Evolutionary conservation across 805 yeast species (phyloP).

Genomic region (Tanozyma kutaoensis): DNA sequence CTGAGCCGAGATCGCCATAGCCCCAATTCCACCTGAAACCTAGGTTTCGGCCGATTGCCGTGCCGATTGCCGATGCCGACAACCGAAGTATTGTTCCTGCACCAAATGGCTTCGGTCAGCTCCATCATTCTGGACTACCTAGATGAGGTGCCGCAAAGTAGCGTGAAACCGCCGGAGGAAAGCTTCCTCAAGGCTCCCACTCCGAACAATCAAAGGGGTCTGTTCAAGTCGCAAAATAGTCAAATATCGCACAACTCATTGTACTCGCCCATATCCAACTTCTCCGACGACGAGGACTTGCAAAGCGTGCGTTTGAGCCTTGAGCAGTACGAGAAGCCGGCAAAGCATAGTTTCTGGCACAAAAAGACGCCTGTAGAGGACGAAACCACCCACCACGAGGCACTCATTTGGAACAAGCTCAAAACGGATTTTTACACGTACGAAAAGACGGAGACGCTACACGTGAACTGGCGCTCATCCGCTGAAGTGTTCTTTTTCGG

Average conservation of each 20-base stretch:
- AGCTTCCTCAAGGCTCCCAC: no score
- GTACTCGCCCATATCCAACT: constrained; percentile 2
- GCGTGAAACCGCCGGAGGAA: no score
- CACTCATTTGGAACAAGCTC: constrained; percentile 2
- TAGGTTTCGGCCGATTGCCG: no score
- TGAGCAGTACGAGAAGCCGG: constrained; percentile 1
- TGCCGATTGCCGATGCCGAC: no score
- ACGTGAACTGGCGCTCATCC: constrained; percentile 6
- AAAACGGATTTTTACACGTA: constrained; percentile 1
- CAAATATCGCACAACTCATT: constrained; percentile 2
- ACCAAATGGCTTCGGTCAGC: no score
- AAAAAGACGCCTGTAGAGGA: background rate
- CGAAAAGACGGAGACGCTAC: background rate
- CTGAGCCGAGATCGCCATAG: no score
- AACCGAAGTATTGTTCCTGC: no score
- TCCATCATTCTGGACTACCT: no score
- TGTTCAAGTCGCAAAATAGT: no score
- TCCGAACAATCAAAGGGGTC: no score
- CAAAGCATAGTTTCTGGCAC: constrained; percentile 3
- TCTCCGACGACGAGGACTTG: constrained; percentile 5
- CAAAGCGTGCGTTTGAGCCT: constrained; percentile 4
- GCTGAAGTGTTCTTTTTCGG: constrained; percentile 11
- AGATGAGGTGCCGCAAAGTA: no score
- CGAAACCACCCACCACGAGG: constrained; percentile 3
- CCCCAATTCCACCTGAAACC: no score